Conservation (phyloP, 345 rosid genomes). For the Dipteronia sinensis region DNA sequence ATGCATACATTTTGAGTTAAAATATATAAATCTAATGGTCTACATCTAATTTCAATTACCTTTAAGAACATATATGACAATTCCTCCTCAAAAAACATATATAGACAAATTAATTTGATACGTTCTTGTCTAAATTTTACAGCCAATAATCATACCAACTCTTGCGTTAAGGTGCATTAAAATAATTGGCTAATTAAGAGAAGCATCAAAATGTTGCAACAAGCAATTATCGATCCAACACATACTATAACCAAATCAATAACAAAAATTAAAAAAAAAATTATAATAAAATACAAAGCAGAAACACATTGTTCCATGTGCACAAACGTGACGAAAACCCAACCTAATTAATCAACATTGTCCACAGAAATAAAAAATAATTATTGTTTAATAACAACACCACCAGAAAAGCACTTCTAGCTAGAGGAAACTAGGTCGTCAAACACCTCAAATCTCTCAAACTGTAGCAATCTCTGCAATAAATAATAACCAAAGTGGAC, state of each 20-base stretch:
- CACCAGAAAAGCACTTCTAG: slow-evolving; percentile 4
- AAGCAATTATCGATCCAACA: neutral
- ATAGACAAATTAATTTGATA: too few species aligned
- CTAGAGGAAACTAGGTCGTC: slow-evolving; percentile 9
- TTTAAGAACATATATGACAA: too few species aligned
- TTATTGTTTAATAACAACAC: slow-evolving; percentile 15
- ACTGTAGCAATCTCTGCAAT: slow-evolving; percentile 26
- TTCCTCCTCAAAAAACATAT: too few species aligned
- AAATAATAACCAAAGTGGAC: neutral
- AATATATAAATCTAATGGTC: too few species aligned
- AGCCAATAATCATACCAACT: neutral
- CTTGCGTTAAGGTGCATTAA: neutral
- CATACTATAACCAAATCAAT: slow-evolving; percentile 7
- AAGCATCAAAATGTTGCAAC: slow-evolving; percentile 7
- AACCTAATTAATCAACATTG: slow-evolving; percentile 14
- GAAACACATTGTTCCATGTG: slow-evolving; percentile 20
- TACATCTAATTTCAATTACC: too few species aligned
- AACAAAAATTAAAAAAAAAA: neutral
- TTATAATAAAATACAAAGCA: slow-evolving; percentile 18
- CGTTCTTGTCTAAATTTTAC: neutral
- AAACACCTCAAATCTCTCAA: slow-evolving; percentile 22
- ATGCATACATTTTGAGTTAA: too few species aligned
- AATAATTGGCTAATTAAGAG: neutral
- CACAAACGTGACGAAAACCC: slow-evolving; percentile 22
- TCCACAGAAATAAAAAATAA: slow-evolving; percentile 11